phyloP scores from a whole-genome alignment of 1,284 basidiomycete species.

The Crepidotus sp. region DNA sequence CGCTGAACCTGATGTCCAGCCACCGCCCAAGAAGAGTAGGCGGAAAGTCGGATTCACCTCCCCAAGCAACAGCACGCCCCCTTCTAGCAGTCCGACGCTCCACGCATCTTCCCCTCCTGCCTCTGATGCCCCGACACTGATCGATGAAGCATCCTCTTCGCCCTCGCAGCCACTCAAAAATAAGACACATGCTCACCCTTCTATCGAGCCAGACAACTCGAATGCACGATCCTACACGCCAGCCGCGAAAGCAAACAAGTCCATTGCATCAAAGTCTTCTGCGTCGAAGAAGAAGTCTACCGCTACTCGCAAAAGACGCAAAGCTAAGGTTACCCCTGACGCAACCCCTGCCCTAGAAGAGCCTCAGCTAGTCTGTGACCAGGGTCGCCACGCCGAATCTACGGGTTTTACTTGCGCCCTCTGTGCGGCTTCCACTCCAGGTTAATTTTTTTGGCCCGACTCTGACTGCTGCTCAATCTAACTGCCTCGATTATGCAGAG shows the following conservation, averaged over 20 bases:
- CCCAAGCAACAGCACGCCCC: background rate
- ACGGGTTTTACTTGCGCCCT: conserved; percentile 12
- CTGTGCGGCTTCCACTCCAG: conserved; percentile 1
- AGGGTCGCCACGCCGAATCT: background rate
- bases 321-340: background rate
- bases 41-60: conserved; percentile 2
- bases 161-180: background rate
- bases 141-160: conserved; percentile 3
- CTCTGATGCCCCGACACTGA: conserved; percentile 7
- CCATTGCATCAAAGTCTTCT: background rate
- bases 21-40: background rate
- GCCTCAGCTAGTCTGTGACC: conserved; percentile 3
- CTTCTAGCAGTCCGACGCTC: conserved; percentile 13
- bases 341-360: background rate
- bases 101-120: conserved; percentile 2
- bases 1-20: background rate
- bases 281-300: background rate
- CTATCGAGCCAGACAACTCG: background rate
- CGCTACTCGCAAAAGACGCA: background rate
- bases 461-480: background rate
- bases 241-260: background rate
- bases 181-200: background rate
- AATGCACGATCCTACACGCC: background rate
- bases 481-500: background rate
- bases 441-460: background rate